Evolutionary conservation across 139 green algal species (phyloP), one percentile per base, ranked within the genome.

Genomic region (Monoraphidium neglectum): DNA sequence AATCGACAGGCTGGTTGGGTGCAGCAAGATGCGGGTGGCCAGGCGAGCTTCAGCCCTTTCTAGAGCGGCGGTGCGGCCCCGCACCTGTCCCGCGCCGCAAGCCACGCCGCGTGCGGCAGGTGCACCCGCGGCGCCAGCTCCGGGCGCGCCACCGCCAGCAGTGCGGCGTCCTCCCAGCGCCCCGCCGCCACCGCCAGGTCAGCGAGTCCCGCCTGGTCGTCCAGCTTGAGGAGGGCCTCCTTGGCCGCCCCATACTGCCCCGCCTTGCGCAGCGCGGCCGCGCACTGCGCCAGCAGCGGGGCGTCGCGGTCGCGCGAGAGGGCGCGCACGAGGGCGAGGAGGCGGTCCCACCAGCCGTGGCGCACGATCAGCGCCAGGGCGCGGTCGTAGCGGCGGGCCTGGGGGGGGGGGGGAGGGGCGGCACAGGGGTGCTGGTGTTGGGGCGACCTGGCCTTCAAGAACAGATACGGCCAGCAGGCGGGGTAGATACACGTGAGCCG

Each of bases 91-190:
- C 82, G 72, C 18, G 64, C 63, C 40, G 77, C 54, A 37, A 97
- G 87, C 80, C 84, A 90, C 73, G 87, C 83, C 24, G 91, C 90
- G 74, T 92, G 92, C 6, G 90, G 86, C 60, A 69, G 56, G 76
- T 86, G 84, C 13, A 90, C 82, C 72, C 86, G 65, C 24, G 71
- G 54, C 46, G 30, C 40, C 23, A 78, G 66, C 61, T 90, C 79
- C 62, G 87, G 85, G 69, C 91, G 80, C 28, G 71, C 78, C 40
- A 85, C 68, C 38, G 90, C 77, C 75, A 94, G 73, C 66, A 87
- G 70, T 78, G 91, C 90, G 32, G 91, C 91, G 32, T 93, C 88
- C 8, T 93, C 88, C 91, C 91, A 94, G 63, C 81, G 82, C 60
- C 82, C 68, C 18, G 82, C 71, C 74, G 92, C 82, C 51, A 93